Conservation (phyloP, 768 basidiomycete genomes). For the Xerocomellus chrysenteron region DNA sequence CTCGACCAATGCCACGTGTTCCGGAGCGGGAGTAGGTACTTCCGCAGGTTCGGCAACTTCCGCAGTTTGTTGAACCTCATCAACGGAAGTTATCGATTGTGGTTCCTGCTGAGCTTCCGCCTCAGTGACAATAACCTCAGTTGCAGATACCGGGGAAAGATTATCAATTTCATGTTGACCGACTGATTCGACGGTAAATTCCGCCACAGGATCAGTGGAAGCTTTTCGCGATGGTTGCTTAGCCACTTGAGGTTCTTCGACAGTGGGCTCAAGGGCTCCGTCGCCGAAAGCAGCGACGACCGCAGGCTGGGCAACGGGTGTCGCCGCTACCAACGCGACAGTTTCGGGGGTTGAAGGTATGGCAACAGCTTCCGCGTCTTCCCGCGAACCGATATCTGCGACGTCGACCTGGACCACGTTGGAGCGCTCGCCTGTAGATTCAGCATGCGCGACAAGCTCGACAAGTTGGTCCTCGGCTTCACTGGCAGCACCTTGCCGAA, state of each 20-base stretch:
- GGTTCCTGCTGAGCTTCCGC: constrained; percentile 11
- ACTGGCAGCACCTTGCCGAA: background rate
- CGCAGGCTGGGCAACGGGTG: background rate
- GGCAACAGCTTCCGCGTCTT: constrained; percentile 3
- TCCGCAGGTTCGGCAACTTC: constrained; percentile 11
- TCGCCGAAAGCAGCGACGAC: background rate
- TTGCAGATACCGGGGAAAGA: background rate
- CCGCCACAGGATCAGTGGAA: constrained; percentile 4
- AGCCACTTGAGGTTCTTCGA: constrained; percentile 2
- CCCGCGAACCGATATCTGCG: constrained; percentile 1
- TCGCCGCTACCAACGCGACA: background rate
- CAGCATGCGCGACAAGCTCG: background rate
- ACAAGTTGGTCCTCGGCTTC: background rate
- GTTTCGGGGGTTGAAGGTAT: background rate
- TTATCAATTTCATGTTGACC: constrained; percentile 1
- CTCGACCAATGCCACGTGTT: constrained; percentile 9
- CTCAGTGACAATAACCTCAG: constrained; percentile 9
- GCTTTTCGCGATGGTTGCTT: constrained; percentile 5
- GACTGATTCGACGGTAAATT: constrained; percentile 7
- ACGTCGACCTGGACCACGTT: constrained; percentile 2
- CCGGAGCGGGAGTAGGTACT: constrained; percentile 13
- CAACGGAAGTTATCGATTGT: background rate
- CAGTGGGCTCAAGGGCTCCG: background rate
- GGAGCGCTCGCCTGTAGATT: background rate
- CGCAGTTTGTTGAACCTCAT: constrained; percentile 9